Conservation (phyloP, 495 filamentous ascomycete genomes). For the Lepraria neglecta region DNA sequence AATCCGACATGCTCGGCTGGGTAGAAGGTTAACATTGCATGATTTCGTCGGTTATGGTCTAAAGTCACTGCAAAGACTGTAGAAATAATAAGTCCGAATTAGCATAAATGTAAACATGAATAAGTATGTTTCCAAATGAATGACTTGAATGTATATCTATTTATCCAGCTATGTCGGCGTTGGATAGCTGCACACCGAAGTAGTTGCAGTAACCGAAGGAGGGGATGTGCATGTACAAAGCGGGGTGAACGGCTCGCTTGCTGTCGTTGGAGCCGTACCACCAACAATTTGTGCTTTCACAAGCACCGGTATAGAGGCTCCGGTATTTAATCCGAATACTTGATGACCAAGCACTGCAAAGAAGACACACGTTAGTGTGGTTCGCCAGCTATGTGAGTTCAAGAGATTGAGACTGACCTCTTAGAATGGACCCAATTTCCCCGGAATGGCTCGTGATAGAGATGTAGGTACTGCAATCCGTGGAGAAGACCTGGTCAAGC, state of each 20-base stretch:
- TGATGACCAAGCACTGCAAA: constrained; percentile 50
- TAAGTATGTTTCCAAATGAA: too few relatives aligned
- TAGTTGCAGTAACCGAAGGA: constrained; percentile 43
- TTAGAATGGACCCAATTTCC: constrained; percentile 53
- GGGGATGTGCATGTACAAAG: constrained; percentile 47
- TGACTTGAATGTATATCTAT: not conserved
- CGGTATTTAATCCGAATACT: constrained; percentile 54
- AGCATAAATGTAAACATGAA: not conserved
- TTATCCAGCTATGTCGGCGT: constrained; percentile 29
- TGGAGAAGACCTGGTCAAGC: constrained; percentile 58
- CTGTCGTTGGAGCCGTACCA: constrained; percentile 31
- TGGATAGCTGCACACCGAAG: constrained; percentile 43
- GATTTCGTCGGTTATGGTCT: not conserved
- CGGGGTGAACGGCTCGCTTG: constrained; percentile 36
- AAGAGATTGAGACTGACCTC: constrained; percentile 32
- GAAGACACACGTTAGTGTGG: not conserved
- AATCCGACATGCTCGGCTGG: not conserved
- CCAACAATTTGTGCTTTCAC: constrained; percentile 47
- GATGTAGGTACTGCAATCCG: constrained; percentile 55
- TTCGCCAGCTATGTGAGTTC: not conserved
- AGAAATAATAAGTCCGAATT: too few relatives aligned
- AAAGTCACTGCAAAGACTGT: not conserved
- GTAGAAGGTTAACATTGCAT: not conserved
- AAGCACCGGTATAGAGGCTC: constrained; percentile 64
- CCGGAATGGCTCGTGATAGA: constrained; percentile 65